These are phyloP conservation scores for Cyberlindnera misumaiensis DNA, from an alignment of 805 yeast species.

Conservation along the genomic window DNA sequence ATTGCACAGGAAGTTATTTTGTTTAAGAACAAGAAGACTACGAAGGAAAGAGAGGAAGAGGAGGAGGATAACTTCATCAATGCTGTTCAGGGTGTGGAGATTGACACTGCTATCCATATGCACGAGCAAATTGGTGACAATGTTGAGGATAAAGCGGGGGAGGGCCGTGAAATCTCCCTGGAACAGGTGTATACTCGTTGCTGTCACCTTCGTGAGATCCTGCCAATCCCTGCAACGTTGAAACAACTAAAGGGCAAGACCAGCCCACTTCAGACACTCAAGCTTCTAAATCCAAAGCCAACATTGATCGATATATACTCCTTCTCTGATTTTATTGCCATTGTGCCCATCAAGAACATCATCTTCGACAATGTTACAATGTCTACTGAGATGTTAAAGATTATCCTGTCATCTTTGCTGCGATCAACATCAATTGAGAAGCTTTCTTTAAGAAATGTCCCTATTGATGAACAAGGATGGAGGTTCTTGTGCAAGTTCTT, in stretches of 20 bases:
- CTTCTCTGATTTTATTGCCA: slow-evolving; percentile 79
- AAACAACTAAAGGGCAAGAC: slow-evolving; percentile 74
- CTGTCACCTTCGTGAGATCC: slow-evolving; percentile 84
- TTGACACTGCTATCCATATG: slow-evolving; percentile 66
- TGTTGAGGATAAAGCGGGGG: slow-evolving; percentile 3
- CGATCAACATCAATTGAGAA: slow-evolving; percentile 63
- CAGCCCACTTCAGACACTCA: slow-evolving; percentile 65
- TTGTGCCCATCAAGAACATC: slow-evolving; percentile 73
- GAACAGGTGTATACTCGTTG: slow-evolving; percentile 85
- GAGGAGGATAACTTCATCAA: slow-evolving; percentile 12
- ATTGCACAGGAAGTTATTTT: slow-evolving; percentile 58
- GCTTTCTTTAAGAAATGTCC: slow-evolving; percentile 71
- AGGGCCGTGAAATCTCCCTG: slow-evolving; percentile 23
- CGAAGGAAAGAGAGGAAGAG: slow-evolving; percentile 22
- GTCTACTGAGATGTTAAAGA: slow-evolving; percentile 68
- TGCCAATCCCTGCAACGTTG: slow-evolving; percentile 86
- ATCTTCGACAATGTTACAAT: slow-evolving; percentile 75
- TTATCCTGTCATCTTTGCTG: slow-evolving; percentile 62
- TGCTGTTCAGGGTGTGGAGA: slow-evolving; percentile 28
- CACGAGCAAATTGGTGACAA: slow-evolving; percentile 47
- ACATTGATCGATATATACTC: slow-evolving; percentile 83
- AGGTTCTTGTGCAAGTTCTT: slow-evolving; percentile 67
- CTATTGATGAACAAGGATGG: slow-evolving; percentile 73
- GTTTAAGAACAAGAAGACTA: slow-evolving; percentile 27
- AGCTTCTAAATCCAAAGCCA: slow-evolving; percentile 81